Conservation (phyloP, 352 stramenopile species). For the Hyaloperonospora brassicae region DNA sequence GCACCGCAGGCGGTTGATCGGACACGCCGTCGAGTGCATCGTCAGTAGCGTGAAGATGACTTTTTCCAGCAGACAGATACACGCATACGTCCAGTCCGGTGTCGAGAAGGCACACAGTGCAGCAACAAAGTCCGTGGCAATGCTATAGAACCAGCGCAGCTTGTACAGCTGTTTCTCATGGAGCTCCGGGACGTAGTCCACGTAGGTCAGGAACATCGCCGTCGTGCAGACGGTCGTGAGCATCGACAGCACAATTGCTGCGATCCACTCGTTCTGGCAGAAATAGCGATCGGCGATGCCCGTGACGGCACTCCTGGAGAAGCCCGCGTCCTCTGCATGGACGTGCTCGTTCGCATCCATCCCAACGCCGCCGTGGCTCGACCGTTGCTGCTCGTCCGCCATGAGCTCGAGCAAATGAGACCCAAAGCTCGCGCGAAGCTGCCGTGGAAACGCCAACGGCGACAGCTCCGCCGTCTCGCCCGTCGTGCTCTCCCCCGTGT, state of each 20-base stretch:
- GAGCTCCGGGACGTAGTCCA: constrained; percentile 38
- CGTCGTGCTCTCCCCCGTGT: constrained; percentile 14
- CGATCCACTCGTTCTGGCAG: constrained; percentile 37
- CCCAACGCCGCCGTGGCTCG: constrained; percentile 4
- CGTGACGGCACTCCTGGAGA: constrained; percentile 30
- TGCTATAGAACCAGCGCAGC: constrained; percentile 48
- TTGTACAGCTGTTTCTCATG: constrained; percentile 47
- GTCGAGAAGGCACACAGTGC: constrained; percentile 46
- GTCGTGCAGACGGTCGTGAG: constrained; percentile 26
- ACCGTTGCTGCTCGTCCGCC: constrained; percentile 1
- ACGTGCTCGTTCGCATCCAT: too few species aligned
- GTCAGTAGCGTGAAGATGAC: constrained; percentile 58
- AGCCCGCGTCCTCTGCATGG: constrained; percentile 13
- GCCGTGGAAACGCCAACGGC: constrained; percentile 7
- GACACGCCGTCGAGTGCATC: constrained; percentile 55
- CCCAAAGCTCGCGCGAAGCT: constrained; percentile 5
- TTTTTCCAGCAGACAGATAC: constrained; percentile 63
- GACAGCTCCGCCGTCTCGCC: constrained; percentile 21
- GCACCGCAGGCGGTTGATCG: constrained; percentile 65
- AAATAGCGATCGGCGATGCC: constrained; percentile 35
- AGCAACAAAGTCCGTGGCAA: constrained; percentile 50
- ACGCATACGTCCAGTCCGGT: constrained; percentile 59
- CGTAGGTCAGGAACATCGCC: constrained; percentile 33
- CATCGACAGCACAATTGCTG: constrained; percentile 33
- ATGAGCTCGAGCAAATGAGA: constrained; percentile 9